These are phyloP conservation scores for Kuraishia molischiana DNA, from an alignment of 805 yeast species.

Conservation along the genomic window DNA sequence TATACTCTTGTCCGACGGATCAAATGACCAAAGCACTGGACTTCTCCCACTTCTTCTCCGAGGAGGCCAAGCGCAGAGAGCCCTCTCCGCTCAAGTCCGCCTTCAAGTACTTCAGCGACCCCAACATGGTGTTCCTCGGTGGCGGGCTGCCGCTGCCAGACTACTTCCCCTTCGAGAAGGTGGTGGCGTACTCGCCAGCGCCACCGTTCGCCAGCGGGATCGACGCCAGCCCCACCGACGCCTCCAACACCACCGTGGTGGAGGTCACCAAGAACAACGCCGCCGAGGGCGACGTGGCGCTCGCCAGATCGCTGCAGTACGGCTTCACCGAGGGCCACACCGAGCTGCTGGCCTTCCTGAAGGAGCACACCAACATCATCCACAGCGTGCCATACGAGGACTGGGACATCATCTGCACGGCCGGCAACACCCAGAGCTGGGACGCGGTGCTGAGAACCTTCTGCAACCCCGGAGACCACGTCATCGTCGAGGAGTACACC, in stretches of 20 bases:
- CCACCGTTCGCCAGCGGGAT: constrained; percentile 78
- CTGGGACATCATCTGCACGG: constrained; percentile 66
- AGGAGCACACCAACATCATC: constrained; percentile 59
- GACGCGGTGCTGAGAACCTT: constrained; percentile 67
- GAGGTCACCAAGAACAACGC: constrained; percentile 29
- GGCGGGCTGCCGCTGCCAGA: constrained; percentile 93
- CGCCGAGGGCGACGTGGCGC: constrained; percentile 53
- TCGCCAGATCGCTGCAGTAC: constrained; percentile 84
- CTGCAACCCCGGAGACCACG: constrained; percentile 48
- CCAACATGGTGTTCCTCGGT: constrained; percentile 79
- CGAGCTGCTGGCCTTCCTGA: constrained; percentile 56
- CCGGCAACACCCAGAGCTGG: constrained; percentile 93
- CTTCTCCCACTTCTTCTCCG: constrained; percentile 63
- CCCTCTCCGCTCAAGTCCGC: constrained; percentile 80
- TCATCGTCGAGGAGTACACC: constrained; percentile 69
- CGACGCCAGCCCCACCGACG: constrained; percentile 43
- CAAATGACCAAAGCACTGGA: constrained; percentile 45
- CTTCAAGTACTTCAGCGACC: constrained; percentile 64
- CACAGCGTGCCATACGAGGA: constrained; percentile 46
- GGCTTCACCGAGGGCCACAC: constrained; percentile 80
- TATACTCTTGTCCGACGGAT: no score
- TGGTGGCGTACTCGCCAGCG: constrained; percentile 61
- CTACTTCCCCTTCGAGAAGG: constrained; percentile 83
- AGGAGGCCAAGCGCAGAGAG: constrained; percentile 66
- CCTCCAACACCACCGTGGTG: constrained; percentile 23